Evolutionary conservation across 2,329 filamentous ascomycete species (phyloP).

Genomic region (Alternaria viburni): DNA sequence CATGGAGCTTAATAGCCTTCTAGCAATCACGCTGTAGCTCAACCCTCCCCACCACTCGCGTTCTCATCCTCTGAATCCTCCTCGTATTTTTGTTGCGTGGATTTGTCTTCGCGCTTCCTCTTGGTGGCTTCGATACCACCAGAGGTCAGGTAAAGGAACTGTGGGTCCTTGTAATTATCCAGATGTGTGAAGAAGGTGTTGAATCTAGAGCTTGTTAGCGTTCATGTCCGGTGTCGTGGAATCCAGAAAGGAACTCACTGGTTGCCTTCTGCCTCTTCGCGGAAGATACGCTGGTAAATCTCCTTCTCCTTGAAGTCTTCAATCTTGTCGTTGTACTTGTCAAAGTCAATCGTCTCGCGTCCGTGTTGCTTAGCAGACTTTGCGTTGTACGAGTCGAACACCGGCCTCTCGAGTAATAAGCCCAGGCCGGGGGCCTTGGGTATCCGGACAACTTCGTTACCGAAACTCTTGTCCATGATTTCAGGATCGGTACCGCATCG

Average conservation of each 20-base stretch:
- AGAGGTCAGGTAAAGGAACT: constrained; percentile 59
- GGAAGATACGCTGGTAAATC: constrained; percentile 91
- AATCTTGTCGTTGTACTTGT: constrained; percentile 77
- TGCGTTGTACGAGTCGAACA: constrained; percentile 88
- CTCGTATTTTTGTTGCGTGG: constrained; percentile 32
- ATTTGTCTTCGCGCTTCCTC: constrained; percentile 36
- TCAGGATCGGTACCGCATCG: constrained; percentile 79
- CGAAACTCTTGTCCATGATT: constrained; percentile 77
- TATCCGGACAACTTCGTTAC: constrained; percentile 75
- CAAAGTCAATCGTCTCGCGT: constrained; percentile 77
- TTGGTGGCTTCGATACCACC: constrained; percentile 55
- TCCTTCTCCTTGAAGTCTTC: constrained; percentile 87
- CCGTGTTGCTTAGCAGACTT: constrained; percentile 69
- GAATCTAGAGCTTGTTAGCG: constrained; percentile 43
- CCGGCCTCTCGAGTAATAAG: constrained; percentile 84
- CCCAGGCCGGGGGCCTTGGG: constrained; percentile 93
- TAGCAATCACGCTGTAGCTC: background rate
- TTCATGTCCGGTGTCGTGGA: background rate
- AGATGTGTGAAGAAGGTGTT: constrained; percentile 59
- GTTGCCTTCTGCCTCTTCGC: constrained; percentile 85
- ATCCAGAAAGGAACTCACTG: constrained; percentile 65
- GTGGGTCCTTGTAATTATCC: constrained; percentile 57
- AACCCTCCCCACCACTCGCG: constrained; percentile 43
- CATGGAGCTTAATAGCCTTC: background rate
- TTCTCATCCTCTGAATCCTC: constrained; percentile 47